phyloP scores from a whole-genome alignment of 176 grass and related monocot genomes.

The Dendrocalamus sinicus region DNA sequence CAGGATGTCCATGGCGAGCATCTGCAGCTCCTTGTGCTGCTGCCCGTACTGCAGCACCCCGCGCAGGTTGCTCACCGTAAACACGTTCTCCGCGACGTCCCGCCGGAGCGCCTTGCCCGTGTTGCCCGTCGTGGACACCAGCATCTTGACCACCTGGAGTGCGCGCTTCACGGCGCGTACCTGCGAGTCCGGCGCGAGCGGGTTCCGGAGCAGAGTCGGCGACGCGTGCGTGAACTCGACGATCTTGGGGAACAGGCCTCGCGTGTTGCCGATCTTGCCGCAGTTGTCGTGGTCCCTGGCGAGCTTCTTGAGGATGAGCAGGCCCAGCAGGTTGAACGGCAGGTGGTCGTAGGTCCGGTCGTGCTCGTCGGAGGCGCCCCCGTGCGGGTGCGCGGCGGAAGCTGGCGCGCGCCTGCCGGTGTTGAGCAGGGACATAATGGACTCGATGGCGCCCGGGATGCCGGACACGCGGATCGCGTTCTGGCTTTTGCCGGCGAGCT shows the following conservation, averaged over 20 bases:
- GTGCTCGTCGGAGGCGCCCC: too few species aligned
- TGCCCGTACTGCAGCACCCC: slow-evolving; percentile 54
- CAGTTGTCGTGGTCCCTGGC: slow-evolving; percentile 64
- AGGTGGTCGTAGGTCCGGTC: slow-evolving; percentile 48
- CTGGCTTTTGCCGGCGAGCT: slow-evolving; percentile 57
- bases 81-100: slow-evolving; percentile 57
- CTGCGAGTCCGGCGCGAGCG: slow-evolving; percentile 9
- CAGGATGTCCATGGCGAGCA: slow-evolving; percentile 63
- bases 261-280: slow-evolving; percentile 61
- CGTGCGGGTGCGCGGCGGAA: neutral
- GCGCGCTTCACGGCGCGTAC: slow-evolving; percentile 47
- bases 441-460: slow-evolving; percentile 70
- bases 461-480: slow-evolving; percentile 63
- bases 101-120: slow-evolving; percentile 53
- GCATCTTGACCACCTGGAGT: slow-evolving; percentile 62
- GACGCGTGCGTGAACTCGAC: slow-evolving; percentile 58
- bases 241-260: slow-evolving; percentile 60
- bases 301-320: slow-evolving; percentile 64
- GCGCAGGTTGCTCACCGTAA: slow-evolving; percentile 72
- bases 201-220: slow-evolving; percentile 26
- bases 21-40: slow-evolving; percentile 53
- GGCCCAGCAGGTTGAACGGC: slow-evolving; percentile 56
- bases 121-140: slow-evolving; percentile 51
- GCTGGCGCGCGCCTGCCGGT: neutral
- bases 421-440: slow-evolving; percentile 66